Conservation (phyloP, 1,284 basidiomycete genomes). For the Moesziomyces globuligerus region DNA sequence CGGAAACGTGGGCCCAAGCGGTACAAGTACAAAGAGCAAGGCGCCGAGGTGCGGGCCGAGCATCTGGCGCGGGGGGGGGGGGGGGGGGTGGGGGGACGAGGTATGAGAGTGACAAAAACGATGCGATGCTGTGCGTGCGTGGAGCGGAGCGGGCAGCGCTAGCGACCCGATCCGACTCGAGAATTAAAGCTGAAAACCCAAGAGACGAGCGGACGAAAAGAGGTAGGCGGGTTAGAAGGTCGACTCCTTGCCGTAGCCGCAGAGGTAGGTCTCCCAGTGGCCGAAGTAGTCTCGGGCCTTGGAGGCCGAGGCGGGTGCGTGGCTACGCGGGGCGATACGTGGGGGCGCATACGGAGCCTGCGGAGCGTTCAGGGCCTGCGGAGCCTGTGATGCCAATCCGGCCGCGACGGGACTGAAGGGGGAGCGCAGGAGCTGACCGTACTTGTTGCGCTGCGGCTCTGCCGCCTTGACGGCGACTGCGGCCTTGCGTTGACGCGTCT, state of each 20-base stretch:
- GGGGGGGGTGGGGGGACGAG: too few species aligned
- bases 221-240: constrained; percentile 11
- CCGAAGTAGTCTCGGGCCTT: constrained; percentile 23
- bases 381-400: not conserved
- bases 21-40: not conserved
- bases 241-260: constrained; percentile 33
- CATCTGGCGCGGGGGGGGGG: too few species aligned
- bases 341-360: constrained; percentile 8
- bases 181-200: not conserved
- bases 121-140: constrained; percentile 2
- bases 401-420: constrained; percentile 4
- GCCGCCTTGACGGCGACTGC: not conserved
- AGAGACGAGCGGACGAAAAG: not conserved
- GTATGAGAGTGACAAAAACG: too few species aligned
- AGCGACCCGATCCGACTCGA: too few species aligned
- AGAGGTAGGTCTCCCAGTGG: constrained; percentile 35
- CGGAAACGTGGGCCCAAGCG: not conserved
- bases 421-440: constrained; percentile 15
- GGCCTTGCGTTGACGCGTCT: not conserved
- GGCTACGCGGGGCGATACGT: constrained; percentile 15
- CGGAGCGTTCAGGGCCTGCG: too few species aligned
- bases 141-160: too few species aligned
- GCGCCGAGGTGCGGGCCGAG: too few species aligned
- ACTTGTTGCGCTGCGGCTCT: constrained; percentile 7
- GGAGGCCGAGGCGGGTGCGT: not conserved